phyloP scores from a whole-genome alignment of 345 rosid species.

The Carallia pectinifolia region DNA sequence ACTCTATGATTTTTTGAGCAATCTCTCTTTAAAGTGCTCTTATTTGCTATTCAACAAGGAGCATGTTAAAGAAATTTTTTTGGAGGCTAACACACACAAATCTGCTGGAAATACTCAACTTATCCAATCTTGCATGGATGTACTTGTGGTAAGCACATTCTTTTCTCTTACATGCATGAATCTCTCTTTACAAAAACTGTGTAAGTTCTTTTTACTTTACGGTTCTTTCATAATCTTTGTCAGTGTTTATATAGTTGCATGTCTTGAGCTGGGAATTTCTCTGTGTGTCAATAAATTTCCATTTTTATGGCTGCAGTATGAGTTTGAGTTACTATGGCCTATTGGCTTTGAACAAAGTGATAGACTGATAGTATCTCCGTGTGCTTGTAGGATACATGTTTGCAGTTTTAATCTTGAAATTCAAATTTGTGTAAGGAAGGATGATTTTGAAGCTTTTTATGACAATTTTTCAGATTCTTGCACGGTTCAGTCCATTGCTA shows the following conservation, averaged over 20 bases:
- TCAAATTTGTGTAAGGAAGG: not conserved
- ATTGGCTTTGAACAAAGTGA: not conserved
- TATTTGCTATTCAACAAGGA: conserved; percentile 87
- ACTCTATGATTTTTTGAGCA: conserved; percentile 81
- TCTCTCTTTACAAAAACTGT: not conserved
- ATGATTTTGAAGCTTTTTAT: not conserved
- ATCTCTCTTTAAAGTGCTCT: conserved; percentile 80
- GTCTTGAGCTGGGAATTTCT: not conserved
- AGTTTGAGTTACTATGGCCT: not conserved
- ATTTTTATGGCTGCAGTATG: conserved; percentile 3
- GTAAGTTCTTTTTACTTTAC: not conserved
- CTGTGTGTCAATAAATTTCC: not conserved
- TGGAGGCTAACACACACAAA: conserved; percentile 60
- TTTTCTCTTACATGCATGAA: not conserved
- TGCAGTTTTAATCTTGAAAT: not conserved
- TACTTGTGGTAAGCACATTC: conserved; percentile 73
- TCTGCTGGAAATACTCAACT: conserved; percentile 51
- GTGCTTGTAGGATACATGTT: not conserved
- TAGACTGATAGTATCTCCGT: not conserved
- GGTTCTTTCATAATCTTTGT: not conserved
- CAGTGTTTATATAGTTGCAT: not conserved
- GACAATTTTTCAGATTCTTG: conserved; percentile 64
- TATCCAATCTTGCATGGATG: conserved; percentile 73
- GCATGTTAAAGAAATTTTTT: conserved; percentile 74
- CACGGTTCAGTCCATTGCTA: conserved; percentile 75